phyloP scores from a whole-genome alignment of 495 filamentous ascomycete genomes.

The Tuber aestivum region DNA sequence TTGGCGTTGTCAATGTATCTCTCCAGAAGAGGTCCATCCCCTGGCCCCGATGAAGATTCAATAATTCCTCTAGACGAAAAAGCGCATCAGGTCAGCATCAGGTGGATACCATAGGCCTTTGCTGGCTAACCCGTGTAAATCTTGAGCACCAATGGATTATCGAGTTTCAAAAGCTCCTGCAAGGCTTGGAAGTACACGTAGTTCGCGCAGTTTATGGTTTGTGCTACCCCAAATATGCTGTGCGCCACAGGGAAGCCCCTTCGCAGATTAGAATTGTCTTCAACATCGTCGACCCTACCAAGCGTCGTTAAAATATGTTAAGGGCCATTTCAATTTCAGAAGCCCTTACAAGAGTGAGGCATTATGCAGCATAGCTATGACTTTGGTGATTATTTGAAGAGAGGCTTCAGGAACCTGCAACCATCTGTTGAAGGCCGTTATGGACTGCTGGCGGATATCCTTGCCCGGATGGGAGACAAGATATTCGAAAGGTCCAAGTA shows the following conservation, averaged over 20 bases:
- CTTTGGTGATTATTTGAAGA: slow-evolving; percentile 75
- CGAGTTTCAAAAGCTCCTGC: slow-evolving; percentile 69
- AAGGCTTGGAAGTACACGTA: slow-evolving; percentile 93
- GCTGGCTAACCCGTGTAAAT: slow-evolving; percentile 56
- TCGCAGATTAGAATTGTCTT: slow-evolving; percentile 76
- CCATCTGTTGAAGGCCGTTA: slow-evolving; percentile 87
- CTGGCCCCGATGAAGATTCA: slow-evolving; percentile 92
- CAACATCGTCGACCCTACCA: slow-evolving; percentile 75
- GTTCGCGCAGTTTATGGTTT: slow-evolving; percentile 96
- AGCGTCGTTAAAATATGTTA: slow-evolving; percentile 9
- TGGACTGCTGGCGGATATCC: slow-evolving; percentile 77
- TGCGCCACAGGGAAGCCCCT: slow-evolving; percentile 89
- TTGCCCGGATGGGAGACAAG: slow-evolving; percentile 81
- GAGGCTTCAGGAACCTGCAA: slow-evolving; percentile 72
- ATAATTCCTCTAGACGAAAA: slow-evolving; percentile 59
- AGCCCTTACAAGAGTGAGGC: slow-evolving; percentile 66
- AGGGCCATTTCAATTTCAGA: background rate
- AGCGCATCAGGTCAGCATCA: background rate
- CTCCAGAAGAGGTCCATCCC: slow-evolving; percentile 98
- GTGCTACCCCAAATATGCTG: slow-evolving; percentile 87
- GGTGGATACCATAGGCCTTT: background rate
- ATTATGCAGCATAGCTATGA: slow-evolving; percentile 90
- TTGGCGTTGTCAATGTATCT: slow-evolving; percentile 86
- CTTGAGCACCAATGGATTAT: slow-evolving; percentile 61
- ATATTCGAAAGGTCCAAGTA: slow-evolving; percentile 84